Conservation (phyloP, 176 grass and related monocot species). For the Eleusine indica region DNA sequence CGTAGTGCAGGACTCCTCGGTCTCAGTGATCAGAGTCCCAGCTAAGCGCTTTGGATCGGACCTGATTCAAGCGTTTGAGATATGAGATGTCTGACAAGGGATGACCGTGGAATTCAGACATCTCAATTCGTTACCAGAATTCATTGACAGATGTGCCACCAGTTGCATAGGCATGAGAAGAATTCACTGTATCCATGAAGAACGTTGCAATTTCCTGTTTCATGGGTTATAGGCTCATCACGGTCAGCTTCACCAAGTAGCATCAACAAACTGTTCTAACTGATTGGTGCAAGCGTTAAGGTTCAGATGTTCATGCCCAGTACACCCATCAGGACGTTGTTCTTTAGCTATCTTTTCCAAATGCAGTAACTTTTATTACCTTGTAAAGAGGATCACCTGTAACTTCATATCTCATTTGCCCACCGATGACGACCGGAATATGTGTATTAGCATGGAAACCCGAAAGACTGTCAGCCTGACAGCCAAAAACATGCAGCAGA, state of each 20-base stretch:
- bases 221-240: background rate
- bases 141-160: constrained; percentile 91
- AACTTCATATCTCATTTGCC: constrained; percentile 89
- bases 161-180: constrained; percentile 87
- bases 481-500: background rate
- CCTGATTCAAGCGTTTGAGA: constrained; percentile 51
- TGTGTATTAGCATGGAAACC: constrained; percentile 90
- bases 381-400: constrained; percentile 95
- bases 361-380: constrained; percentile 56
- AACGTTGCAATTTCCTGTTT: constrained; percentile 78
- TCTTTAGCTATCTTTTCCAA: background rate
- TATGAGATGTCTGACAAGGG: background rate
- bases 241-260: background rate
- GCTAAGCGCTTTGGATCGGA: constrained; percentile 75
- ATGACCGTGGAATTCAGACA: background rate
- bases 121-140: constrained; percentile 66
- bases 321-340: background rate
- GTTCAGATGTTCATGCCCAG: background rate
- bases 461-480: constrained; percentile 84
- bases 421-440: constrained; percentile 84
- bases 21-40: constrained; percentile 67
- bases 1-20: constrained; percentile 88
- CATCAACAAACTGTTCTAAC: background rate
- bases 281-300: background rate
- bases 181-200: constrained; percentile 87